Conservation (phyloP, 2,329 filamentous ascomycete species). For the Colletotrichum trifolii region DNA sequence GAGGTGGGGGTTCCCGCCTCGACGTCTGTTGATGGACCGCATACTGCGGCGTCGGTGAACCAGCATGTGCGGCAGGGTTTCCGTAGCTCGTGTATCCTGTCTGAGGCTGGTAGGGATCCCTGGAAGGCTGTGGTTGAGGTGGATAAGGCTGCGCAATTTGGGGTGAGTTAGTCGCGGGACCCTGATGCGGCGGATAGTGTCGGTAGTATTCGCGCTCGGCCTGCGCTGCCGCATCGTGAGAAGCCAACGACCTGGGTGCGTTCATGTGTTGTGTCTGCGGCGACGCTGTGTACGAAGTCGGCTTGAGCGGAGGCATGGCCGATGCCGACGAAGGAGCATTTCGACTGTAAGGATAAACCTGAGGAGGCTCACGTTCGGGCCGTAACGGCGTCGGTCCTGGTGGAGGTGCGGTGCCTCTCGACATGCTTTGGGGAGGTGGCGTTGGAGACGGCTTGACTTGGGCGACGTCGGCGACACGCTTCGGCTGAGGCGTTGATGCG, state of each 20-base stretch:
- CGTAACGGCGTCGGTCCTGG: slow-evolving; percentile 55
- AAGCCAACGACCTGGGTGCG: slow-evolving; percentile 55
- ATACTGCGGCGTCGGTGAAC: slow-evolving; percentile 68
- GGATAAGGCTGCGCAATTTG: slow-evolving; percentile 60
- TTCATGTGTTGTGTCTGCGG: slow-evolving; percentile 61
- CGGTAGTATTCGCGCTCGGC: slow-evolving; percentile 62
- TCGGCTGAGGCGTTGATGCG: slow-evolving; percentile 47
- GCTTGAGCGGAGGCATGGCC: slow-evolving; percentile 67
- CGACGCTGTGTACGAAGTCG: slow-evolving; percentile 58
- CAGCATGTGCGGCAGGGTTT: slow-evolving; percentile 50
- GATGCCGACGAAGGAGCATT: slow-evolving; percentile 51
- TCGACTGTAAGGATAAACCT: slow-evolving; percentile 60
- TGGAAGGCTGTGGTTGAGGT: slow-evolving; percentile 50
- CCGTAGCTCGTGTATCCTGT: slow-evolving; percentile 54
- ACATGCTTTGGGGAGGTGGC: slow-evolving; percentile 60
- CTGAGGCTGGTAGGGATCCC: slow-evolving; percentile 57
- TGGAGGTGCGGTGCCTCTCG: slow-evolving; percentile 51
- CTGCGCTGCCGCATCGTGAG: slow-evolving; percentile 50
- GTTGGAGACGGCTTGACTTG: slow-evolving; percentile 58
- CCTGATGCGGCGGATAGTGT: slow-evolving; percentile 50
- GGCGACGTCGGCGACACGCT: slow-evolving; percentile 62
- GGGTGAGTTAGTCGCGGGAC: slow-evolving; percentile 56
- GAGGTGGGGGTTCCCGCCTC: slow-evolving; percentile 55
- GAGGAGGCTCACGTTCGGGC: slow-evolving; percentile 61
- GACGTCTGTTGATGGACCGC: slow-evolving; percentile 57